Conservation (phyloP, 2,329 filamentous ascomycete species). For the Phialemoniopsis sp. region DNA sequence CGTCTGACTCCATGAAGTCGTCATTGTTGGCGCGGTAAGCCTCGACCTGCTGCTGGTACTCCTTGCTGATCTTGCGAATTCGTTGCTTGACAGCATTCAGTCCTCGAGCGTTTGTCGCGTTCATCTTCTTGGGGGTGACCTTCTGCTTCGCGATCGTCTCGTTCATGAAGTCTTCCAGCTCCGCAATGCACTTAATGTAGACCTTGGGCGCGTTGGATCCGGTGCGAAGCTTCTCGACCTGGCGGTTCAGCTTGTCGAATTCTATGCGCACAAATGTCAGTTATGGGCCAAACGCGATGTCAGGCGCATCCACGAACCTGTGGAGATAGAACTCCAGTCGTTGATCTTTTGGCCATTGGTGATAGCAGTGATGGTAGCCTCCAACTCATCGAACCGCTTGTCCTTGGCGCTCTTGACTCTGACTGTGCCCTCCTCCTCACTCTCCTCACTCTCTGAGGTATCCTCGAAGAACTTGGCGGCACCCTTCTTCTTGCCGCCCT, state of each 20-base stretch:
- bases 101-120: conserved; percentile 87
- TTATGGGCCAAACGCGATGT: not conserved
- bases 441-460: conserved; percentile 71
- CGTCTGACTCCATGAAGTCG: conserved; percentile 79
- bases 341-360: conserved; percentile 97
- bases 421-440: conserved; percentile 80
- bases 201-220: conserved; percentile 79
- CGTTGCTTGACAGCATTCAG: conserved; percentile 97
- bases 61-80: conserved; percentile 98
- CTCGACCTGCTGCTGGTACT: conserved; percentile 84
- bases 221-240: conserved; percentile 74
- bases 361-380: conserved; percentile 83
- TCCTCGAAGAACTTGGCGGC: conserved; percentile 70
- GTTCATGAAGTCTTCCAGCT: conserved; percentile 91
- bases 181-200: conserved; percentile 89
- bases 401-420: conserved; percentile 97
- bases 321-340: conserved; percentile 91
- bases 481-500: conserved; percentile 61
- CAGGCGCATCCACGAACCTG: conserved; percentile 53
- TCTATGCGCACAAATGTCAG: conserved; percentile 45
- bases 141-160: conserved; percentile 95
- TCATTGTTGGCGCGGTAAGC: conserved; percentile 83
- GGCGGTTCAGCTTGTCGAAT: conserved; percentile 90
- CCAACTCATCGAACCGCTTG: conserved; percentile 92
- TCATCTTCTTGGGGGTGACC: conserved; percentile 97